phyloP scores from a whole-genome alignment of 768 basidiomycete species.

The Fomitopsis pulvina region DNA sequence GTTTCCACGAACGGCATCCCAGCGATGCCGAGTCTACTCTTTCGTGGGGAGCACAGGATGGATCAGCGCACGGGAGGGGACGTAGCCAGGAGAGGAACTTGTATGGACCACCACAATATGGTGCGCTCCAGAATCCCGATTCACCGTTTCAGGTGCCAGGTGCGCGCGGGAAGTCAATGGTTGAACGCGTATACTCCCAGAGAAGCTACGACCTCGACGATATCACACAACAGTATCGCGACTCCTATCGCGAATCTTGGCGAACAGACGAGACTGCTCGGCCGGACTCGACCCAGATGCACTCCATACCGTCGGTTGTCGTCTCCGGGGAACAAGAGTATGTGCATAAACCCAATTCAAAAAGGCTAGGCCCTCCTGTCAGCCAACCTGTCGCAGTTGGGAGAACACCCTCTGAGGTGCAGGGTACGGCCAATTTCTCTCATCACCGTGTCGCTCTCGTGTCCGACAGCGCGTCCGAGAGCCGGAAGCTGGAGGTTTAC shows the following conservation, averaged over 20 bases:
- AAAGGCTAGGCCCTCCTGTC: constrained; percentile 7
- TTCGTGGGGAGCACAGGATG: constrained; percentile 10
- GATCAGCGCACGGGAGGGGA: not conserved
- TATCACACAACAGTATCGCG: constrained; percentile 16
- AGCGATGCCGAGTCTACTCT: constrained; percentile 10
- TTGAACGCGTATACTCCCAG: constrained; percentile 11
- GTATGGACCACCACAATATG: not conserved
- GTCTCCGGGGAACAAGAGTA: constrained; percentile 31
- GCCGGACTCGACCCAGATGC: not conserved
- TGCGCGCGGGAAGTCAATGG: not conserved
- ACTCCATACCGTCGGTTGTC: constrained; percentile 42
- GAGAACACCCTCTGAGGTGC: constrained; percentile 35
- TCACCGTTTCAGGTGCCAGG: not conserved
- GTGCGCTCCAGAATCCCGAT: not conserved
- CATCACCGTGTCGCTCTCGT: constrained; percentile 43
- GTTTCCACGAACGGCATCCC: constrained; percentile 8
- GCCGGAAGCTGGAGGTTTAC: constrained; percentile 38
- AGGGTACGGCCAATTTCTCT: constrained; percentile 51
- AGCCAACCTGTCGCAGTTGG: constrained; percentile 7
- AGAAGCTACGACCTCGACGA: constrained; percentile 18
- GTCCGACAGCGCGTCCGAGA: constrained; percentile 30
- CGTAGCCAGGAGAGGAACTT: not conserved
- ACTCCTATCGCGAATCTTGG: constrained; percentile 8
- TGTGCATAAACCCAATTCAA: not conserved
- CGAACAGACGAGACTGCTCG: constrained; percentile 7